Percentiles rank a stretch among this genome's conserved stretches.
phyloP scores from a whole-genome alignment of 2,329 filamentous ascomycete genomes.

The Fusarium tuaranense region DNA sequence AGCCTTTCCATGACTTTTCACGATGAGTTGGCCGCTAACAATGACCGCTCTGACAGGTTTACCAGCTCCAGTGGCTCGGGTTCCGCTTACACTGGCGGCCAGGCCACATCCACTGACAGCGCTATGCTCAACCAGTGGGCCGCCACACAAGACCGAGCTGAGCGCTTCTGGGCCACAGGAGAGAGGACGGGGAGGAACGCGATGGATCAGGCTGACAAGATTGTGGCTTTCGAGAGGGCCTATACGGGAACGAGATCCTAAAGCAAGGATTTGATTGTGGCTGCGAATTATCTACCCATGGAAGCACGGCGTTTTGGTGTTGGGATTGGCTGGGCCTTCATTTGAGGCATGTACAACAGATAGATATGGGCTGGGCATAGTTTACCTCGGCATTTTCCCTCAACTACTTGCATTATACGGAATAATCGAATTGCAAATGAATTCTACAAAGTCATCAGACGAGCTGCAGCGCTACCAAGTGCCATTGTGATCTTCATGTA shows the following conservation, averaged over 20 bases:
- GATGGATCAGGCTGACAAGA: conserved; percentile 8
- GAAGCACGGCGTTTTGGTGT: conserved; percentile 23
- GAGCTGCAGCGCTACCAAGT: not conserved
- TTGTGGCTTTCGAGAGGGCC: conserved; percentile 20
- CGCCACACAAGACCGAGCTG: conserved; percentile 13
- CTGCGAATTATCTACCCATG: conserved; percentile 13
- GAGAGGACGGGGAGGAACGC: conserved; percentile 23
- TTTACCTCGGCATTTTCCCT: not conserved
- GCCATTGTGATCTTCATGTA: not conserved
- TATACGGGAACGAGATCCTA: conserved; percentile 7
- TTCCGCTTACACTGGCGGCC: conserved; percentile 32
- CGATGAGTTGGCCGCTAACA: not conserved
- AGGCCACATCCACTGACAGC: conserved; percentile 4
- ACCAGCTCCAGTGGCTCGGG: conserved; percentile 24
- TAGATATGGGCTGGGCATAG: not conserved
- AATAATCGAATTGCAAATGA: not conserved
- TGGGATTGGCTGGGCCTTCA: conserved; percentile 2
- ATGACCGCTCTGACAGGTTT: conserved; percentile 7
- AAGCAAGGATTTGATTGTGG: conserved; percentile 1
- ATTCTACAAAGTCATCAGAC: not conserved
- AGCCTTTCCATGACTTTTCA: not conserved
- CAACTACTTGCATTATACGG: not conserved
- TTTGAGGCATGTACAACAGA: conserved; percentile 22
- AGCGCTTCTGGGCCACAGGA: conserved; percentile 30
- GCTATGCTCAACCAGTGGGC: conserved; percentile 25